A percentile compares a stretch with the other conserved stretches of the same genome.
Evolutionary conservation across 805 yeast species (phyloP).

Genomic region (Jamesozyma rosinii): DNA sequence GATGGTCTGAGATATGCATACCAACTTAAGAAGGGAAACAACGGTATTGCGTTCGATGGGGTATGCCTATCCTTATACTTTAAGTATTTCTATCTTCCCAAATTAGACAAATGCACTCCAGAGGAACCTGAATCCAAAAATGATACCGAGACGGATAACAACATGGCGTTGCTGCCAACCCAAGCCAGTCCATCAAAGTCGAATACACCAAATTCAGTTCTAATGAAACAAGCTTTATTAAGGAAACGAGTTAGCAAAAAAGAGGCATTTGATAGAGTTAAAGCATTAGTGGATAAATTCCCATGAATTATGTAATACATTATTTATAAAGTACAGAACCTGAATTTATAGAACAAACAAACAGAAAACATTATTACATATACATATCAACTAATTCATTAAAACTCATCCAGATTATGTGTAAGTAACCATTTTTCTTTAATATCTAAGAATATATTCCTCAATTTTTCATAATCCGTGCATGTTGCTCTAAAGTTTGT

Average conservation of each 20-base stretch:
- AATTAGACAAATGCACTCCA: not conserved
- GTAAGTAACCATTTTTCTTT: constrained; percentile 37
- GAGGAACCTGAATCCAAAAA: not conserved
- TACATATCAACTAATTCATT: too few relatives aligned
- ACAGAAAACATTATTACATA: too few relatives aligned
- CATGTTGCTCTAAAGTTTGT: constrained; percentile 57
- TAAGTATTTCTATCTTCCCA: constrained; percentile 23
- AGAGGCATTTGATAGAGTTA: constrained; percentile 28
- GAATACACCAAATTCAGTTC: not conserved
- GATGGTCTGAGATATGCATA: constrained; percentile 21
- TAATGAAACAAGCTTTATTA: constrained; percentile 8
- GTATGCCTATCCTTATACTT: constrained; percentile 26
- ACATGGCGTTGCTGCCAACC: not conserved
- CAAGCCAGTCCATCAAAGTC: not conserved
- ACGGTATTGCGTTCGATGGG: constrained; percentile 27
- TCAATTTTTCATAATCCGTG: constrained; percentile 39
- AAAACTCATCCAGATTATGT: constrained; percentile 24
- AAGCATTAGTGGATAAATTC: constrained; percentile 20
- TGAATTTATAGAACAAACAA: too few relatives aligned
- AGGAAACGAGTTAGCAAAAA: constrained; percentile 29
- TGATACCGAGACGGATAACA: not conserved
- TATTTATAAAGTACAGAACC: too few relatives aligned
- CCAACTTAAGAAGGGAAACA: constrained; percentile 27
- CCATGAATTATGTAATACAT: not conserved
- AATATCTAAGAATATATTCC: constrained; percentile 51